Conservation (phyloP, 768 basidiomycete genomes). For the Psilocybe subaeruginosa region DNA sequence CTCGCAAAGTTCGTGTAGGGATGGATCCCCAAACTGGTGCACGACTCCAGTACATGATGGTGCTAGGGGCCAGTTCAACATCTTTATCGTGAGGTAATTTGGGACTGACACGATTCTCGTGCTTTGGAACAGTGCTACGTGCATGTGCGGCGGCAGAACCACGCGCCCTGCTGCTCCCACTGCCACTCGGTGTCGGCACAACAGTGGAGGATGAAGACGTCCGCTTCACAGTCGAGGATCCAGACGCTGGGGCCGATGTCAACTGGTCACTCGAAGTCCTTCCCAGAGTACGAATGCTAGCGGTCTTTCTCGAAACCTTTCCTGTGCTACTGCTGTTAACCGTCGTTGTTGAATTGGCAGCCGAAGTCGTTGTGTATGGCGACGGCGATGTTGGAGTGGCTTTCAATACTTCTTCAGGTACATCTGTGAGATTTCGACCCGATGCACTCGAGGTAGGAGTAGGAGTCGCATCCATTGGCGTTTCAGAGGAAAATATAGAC, state of each 20-base stretch:
- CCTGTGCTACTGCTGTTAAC: conserved; percentile 10
- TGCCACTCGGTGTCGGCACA: conserved; percentile 6
- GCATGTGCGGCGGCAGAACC: conserved; percentile 6
- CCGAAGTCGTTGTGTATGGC: conserved; percentile 21
- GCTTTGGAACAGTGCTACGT: not conserved
- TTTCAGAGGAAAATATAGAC: conserved; percentile 11
- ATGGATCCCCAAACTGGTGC: conserved; percentile 78
- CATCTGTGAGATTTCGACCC: conserved; percentile 20
- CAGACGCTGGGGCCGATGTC: conserved; percentile 4
- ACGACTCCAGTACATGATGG: conserved; percentile 84
- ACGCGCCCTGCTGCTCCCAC: conserved; percentile 14
- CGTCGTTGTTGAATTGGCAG: conserved; percentile 21
- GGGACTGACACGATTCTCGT: conserved; percentile 37
- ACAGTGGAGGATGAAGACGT: conserved; percentile 19
- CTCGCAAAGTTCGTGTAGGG: conserved; percentile 72
- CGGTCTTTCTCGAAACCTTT: conserved; percentile 23
- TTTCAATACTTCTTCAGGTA: conserved; percentile 24
- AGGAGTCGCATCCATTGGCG: conserved; percentile 12
- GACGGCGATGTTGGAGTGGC: conserved; percentile 19
- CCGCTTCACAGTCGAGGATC: conserved; percentile 26
- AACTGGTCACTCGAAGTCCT: conserved; percentile 26
- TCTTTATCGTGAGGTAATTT: conserved; percentile 65
- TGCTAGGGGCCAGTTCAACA: conserved; percentile 63
- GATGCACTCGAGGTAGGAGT: conserved; percentile 9
- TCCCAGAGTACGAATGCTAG: conserved; percentile 39